A percentile compares a stretch with the other conserved stretches of the same genome.
These are phyloP conservation scores for Eutrema yunnanense DNA, from an alignment of 345 rosid species.

Conservation along the genomic window DNA sequence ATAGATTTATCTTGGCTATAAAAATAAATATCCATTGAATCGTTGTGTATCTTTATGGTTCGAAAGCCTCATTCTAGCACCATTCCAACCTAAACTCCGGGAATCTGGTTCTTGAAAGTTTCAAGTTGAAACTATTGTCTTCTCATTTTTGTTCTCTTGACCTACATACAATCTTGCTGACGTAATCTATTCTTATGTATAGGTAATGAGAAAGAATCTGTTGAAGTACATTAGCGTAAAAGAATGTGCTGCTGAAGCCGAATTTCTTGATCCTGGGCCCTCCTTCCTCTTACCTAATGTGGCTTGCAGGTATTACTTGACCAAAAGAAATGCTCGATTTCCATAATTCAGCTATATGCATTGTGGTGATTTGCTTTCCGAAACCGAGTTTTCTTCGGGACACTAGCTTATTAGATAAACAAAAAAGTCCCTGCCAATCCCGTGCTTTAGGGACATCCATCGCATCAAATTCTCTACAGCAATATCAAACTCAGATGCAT, in stretches of 20 bases:
- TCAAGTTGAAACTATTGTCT: not conserved
- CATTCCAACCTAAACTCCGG: not conserved
- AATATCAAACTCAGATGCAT: not conserved
- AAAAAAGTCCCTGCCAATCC: not conserved
- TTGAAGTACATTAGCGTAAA: conserved; percentile 60
- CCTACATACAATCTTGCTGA: conserved; percentile 10
- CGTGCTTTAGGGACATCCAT: not conserved
- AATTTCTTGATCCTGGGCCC: conserved; percentile 56
- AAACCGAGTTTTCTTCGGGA: not conserved
- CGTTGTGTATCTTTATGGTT: not conserved
- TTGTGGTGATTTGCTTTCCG: not conserved
- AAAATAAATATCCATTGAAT: not conserved
- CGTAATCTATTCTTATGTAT: not conserved
- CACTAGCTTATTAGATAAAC: not conserved
- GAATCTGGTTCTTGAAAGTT: not conserved
- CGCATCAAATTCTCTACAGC: not conserved
- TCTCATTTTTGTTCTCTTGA: conserved; percentile 5
- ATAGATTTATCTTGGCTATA: not conserved
- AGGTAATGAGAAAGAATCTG: conserved; percentile 82
- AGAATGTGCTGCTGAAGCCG: conserved; percentile 87
- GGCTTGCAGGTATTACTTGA: conserved; percentile 66
- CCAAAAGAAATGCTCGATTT: conserved; percentile 1
- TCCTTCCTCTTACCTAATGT: conserved; percentile 75
- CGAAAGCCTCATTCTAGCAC: not conserved
- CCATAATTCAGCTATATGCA: no score